Evolutionary conservation across 371 early-diverging fungal genomes (phyloP).

Genomic region (Conidiobolus incongruus): DNA sequence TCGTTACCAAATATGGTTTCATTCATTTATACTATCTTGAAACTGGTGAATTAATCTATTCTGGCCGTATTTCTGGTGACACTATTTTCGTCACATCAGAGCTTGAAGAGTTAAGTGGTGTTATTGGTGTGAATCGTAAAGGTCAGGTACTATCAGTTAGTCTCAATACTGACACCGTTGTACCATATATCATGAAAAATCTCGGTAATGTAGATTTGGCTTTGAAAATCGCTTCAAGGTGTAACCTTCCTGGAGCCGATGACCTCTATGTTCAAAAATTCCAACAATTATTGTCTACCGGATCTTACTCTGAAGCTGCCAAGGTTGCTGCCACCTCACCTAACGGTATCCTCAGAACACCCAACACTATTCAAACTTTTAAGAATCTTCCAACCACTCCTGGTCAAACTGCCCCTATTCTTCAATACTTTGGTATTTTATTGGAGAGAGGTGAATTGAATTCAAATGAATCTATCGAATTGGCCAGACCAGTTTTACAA

Average conservation of each 20-base stretch:
- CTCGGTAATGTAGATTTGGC: slow-evolving; percentile 78
- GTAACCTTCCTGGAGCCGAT: slow-evolving; percentile 88
- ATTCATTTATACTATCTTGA: slow-evolving; percentile 91
- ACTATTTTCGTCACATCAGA: slow-evolving; percentile 95
- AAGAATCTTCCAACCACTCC: slow-evolving; percentile 56
- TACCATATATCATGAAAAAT: slow-evolving; percentile 71
- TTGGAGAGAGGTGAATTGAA: slow-evolving; percentile 87
- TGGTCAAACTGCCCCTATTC: slow-evolving; percentile 76
- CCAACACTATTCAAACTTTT: slow-evolving; percentile 83
- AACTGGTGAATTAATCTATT: slow-evolving; percentile 77
- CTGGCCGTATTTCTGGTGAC: slow-evolving; percentile 90
- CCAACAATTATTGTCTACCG: slow-evolving; percentile 53
- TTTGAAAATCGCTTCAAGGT: slow-evolving; percentile 67
- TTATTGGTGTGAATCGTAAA: slow-evolving; percentile 88
- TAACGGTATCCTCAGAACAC: slow-evolving; percentile 81
- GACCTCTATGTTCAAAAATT: slow-evolving; percentile 73
- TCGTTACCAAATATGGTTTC: slow-evolving; percentile 94
- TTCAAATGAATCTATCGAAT: slow-evolving; percentile 81
- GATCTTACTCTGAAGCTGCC: slow-evolving; percentile 74
- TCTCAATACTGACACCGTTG: slow-evolving; percentile 65
- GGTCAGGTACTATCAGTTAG: slow-evolving; percentile 80
- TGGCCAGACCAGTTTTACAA: slow-evolving; percentile 74
- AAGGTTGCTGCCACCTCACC: slow-evolving; percentile 93
- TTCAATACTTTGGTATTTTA: slow-evolving; percentile 93
- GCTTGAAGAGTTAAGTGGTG: slow-evolving; percentile 57